These are phyloP conservation scores for Nicotiana noctiflora DNA, from an alignment of 257 asterid genomes.

Conservation along the genomic window DNA sequence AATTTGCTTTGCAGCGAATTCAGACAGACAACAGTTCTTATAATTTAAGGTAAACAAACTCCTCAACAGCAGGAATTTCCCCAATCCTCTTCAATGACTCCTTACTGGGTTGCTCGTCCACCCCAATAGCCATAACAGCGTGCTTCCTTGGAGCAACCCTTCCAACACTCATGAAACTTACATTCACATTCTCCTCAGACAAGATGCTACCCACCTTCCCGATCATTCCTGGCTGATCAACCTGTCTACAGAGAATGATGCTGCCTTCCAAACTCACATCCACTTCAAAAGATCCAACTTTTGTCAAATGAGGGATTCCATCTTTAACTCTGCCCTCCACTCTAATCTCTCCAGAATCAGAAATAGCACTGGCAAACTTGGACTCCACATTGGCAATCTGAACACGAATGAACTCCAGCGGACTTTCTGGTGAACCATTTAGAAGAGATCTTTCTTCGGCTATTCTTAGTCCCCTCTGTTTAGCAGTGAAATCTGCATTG, in stretches of 20 bases:
- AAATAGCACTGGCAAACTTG: constrained; percentile 73
- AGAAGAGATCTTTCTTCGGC: constrained; percentile 56
- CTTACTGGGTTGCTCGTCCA: constrained; percentile 77
- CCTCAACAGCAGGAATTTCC: constrained; percentile 75
- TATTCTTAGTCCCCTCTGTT: constrained; percentile 73
- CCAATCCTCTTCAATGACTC: constrained; percentile 77
- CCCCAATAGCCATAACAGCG: constrained; percentile 93
- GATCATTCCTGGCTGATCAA: constrained; percentile 94
- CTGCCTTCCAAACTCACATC: constrained; percentile 93
- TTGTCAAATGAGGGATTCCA: constrained; percentile 72
- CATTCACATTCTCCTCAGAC: constrained; percentile 78
- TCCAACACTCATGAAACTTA: constrained; percentile 87
- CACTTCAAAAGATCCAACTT: constrained; percentile 81
- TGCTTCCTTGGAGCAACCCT: constrained; percentile 86
- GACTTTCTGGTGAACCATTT: constrained; percentile 81
- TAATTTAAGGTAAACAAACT: constrained; percentile 70
- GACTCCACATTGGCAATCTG: constrained; percentile 83
- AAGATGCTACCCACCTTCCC: constrained; percentile 82
- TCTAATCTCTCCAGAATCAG: constrained; percentile 65
- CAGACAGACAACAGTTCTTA: constrained; percentile 22
- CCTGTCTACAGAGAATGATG: constrained; percentile 81
- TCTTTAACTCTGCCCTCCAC: constrained; percentile 85
- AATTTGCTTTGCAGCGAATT: constrained; percentile 10
- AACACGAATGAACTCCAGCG: constrained; percentile 67
- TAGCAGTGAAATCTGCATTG: constrained; percentile 88